Percentiles rank a stretch among this genome's conserved stretches.
Evolutionary conservation across 139 green algal genomes (phyloP).

Genomic region (Chlorella sp.): DNA sequence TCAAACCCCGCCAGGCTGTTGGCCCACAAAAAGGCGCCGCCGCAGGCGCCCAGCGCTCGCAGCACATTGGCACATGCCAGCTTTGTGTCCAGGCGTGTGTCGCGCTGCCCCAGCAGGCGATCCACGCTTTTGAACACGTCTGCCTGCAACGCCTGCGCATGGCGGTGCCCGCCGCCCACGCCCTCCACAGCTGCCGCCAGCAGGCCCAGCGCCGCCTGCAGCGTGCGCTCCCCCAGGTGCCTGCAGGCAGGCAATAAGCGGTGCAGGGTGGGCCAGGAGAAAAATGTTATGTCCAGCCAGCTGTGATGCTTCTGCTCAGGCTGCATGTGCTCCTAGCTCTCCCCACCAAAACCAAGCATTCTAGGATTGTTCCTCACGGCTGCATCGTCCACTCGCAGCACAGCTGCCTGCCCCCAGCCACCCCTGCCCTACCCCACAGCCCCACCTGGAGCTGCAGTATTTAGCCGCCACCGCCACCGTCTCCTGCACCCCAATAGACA

Average conservation of each 20-base stretch:
- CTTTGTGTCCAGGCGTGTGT: conserved; percentile 25
- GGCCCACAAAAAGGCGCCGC: conserved; percentile 69
- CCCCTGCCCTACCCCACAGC: not conserved
- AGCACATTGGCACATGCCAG: conserved; percentile 49
- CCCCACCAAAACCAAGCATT: no score
- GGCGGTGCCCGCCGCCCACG: conserved; percentile 62
- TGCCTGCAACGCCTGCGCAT: conserved; percentile 56
- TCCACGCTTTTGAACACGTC: conserved; percentile 68
- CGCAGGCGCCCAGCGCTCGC: conserved; percentile 59
- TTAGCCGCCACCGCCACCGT: conserved; percentile 63
- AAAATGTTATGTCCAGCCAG: no score
- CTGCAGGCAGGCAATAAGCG: conserved; percentile 2
- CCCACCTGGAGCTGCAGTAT: conserved; percentile 40
- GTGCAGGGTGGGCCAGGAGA: no score
- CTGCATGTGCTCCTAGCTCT: no score
- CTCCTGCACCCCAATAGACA: conserved; percentile 60
- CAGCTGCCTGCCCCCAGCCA: not conserved
- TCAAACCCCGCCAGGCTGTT: conserved; percentile 60
- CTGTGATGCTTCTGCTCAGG: no score
- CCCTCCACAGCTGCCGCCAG: conserved; percentile 69
- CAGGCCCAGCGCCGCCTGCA: conserved; percentile 59
- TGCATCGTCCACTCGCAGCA: not conserved
- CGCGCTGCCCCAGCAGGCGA: conserved; percentile 38
- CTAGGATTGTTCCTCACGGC: no score
- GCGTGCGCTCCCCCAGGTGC: conserved; percentile 43